Base-by-base conservation (phyloP, 202 grass and related monocot species). In the Brachypodium distachyon region DNA sequence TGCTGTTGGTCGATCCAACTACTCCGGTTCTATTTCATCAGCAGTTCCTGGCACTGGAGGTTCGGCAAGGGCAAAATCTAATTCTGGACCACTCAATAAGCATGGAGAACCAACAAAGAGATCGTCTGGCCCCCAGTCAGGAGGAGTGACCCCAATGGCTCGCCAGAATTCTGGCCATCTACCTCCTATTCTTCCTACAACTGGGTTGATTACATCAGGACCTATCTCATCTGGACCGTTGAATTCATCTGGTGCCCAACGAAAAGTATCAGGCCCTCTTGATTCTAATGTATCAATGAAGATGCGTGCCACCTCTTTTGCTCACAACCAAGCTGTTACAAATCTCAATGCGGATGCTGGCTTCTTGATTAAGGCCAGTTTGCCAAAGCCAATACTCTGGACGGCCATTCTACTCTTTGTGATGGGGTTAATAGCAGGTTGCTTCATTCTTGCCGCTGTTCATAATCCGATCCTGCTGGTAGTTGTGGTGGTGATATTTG, bases 151-250 rank as follows among this genome's bases (percentile, higher is more conserved):
- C 32, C 87, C 90, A 37, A 97, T 90, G 87, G 85, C 62, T 12
- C 84, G 93, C 26, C 93, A 97, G 63, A 93, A 90, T 63, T 97
- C 93, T 77, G 93, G 90, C 9, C 90, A 90, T 47, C 77, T 90
- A 9, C 58, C 90, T 71, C 90, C 93, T 56, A 61, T 93, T 22
- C 84, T 97, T 18, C 93, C 93, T 17, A 82, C 93, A 59, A 97
- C 93, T 12, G 90, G 93, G 40, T 68, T 97, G 13, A 93, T 97
- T 61, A 97, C 93, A 79, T 96, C 93, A 55, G 93, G 92, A 3
- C 92, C 84, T 59, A 92, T 96, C 73, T 85, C 73, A 7, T 92
- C 93, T 10, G 89, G 93, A 22, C 93, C 77, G 5, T 25, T 93
- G 56, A 93, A 80, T 74, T 82, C 90, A 61, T 88, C 85, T 31